Conservation (phyloP, 495 filamentous ascomycete genomes). For the Neurospora hispaniola region DNA sequence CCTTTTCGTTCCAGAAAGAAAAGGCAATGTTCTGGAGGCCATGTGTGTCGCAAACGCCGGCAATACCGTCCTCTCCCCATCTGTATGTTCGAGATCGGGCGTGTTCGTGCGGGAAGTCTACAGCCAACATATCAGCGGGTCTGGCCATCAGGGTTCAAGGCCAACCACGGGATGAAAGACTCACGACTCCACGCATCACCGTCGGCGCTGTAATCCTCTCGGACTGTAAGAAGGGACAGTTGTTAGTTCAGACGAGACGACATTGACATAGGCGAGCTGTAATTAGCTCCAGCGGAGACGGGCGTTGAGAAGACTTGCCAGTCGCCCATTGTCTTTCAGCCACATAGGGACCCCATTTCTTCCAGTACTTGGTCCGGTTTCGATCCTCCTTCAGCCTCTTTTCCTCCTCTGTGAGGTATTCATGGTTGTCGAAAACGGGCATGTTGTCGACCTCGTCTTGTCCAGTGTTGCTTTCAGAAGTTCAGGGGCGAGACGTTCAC, state of each 20-base stretch:
- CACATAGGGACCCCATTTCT: slow-evolving; percentile 81
- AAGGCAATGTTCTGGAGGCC: slow-evolving; percentile 86
- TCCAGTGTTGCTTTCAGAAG: not conserved
- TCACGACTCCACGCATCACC: slow-evolving; percentile 94
- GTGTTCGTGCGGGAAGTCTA: slow-evolving; percentile 89
- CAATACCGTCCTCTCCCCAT: slow-evolving; percentile 97
- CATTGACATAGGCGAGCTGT: slow-evolving; percentile 2
- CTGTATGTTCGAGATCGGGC: slow-evolving; percentile 77
- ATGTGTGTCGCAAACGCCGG: slow-evolving; percentile 87
- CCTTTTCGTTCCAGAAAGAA: slow-evolving; percentile 95
- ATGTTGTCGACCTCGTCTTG: slow-evolving; percentile 35
- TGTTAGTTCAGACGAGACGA: slow-evolving; percentile 1
- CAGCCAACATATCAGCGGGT: slow-evolving; percentile 4
- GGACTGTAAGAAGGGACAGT: slow-evolving; percentile 44
- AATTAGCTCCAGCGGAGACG: not conserved
- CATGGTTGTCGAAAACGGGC: slow-evolving; percentile 79
- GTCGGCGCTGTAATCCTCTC: slow-evolving; percentile 80
- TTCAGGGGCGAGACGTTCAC: not conserved
- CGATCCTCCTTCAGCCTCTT: slow-evolving; percentile 77
- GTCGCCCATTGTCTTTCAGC: slow-evolving; percentile 83
- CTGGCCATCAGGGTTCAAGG: not conserved
- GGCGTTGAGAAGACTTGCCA: slow-evolving; percentile 36
- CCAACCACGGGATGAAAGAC: slow-evolving; percentile 21
- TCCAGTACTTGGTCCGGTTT: slow-evolving; percentile 77
- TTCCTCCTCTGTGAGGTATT: slow-evolving; percentile 80